A percentile compares a stretch with the other conserved stretches of the same genome.
These are phyloP conservation scores for Hypoxylon sp. DNA, from an alignment of 2,329 filamentous ascomycete genomes.

Conservation along the genomic window DNA sequence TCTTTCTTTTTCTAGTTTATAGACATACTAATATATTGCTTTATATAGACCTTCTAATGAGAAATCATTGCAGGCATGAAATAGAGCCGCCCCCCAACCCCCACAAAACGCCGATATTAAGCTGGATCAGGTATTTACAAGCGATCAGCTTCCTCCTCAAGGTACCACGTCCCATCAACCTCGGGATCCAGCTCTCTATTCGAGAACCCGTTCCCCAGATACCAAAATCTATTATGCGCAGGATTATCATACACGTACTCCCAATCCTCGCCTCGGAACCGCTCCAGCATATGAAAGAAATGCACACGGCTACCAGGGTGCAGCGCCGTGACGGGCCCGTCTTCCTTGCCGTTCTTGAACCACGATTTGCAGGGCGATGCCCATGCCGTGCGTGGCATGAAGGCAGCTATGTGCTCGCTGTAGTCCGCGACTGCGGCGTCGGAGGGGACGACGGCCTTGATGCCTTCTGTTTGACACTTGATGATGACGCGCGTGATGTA, in stretches of 20 bases:
- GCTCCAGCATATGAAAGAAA: conserved; percentile 68
- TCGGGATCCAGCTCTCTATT: conserved; percentile 59
- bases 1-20: background rate
- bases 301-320: conserved; percentile 67
- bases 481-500: conserved; percentile 65
- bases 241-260: conserved; percentile 63
- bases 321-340: conserved; percentile 64
- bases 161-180: conserved; percentile 62
- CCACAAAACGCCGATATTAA: background rate
- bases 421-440: conserved; percentile 66
- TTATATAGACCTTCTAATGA: background rate
- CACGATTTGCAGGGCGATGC: conserved; percentile 64
- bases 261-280: conserved; percentile 67
- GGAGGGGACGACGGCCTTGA: conserved; percentile 63
- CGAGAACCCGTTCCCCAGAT: conserved; percentile 69
- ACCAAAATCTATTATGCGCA: conserved; percentile 64
- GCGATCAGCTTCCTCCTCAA: conserved; percentile 50
- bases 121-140: conserved; percentile 2
- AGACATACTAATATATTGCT: background rate
- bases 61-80: conserved; percentile 1
- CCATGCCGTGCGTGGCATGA: conserved; percentile 70
- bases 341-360: conserved; percentile 64
- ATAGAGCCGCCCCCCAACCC: background rate
- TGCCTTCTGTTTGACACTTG: conserved; percentile 67
- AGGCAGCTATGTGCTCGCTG: conserved; percentile 63